phyloP scores from a whole-genome alignment of 179 eudicot species.

The Beta corolliflora region DNA sequence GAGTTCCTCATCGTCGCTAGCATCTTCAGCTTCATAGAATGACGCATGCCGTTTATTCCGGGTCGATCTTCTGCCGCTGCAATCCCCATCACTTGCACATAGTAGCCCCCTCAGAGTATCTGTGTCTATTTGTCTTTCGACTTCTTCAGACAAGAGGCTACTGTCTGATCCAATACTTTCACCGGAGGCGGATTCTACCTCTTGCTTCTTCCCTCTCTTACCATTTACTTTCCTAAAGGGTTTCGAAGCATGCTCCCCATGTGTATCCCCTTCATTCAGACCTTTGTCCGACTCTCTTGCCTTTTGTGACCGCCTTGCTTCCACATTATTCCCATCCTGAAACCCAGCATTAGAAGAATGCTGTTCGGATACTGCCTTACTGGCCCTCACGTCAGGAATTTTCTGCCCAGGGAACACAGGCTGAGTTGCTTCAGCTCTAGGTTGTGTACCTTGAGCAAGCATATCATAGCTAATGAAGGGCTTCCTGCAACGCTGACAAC shows the following conservation, averaged over 20 bases:
- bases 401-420: conserved; percentile 27
- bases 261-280: conserved; percentile 16
- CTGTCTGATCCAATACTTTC: conserved; percentile 56
- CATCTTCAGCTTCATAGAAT: conserved; percentile 38
- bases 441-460: conserved; percentile 21
- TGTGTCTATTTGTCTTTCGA: conserved; percentile 22
- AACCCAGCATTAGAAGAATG: conserved; percentile 25
- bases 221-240: conserved; percentile 31
- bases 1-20: conserved; percentile 39
- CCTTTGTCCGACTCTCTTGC: conserved; percentile 23
- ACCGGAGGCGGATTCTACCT: conserved; percentile 40
- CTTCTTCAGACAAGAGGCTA: conserved; percentile 38
- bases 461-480: conserved; percentile 49
- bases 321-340: conserved; percentile 25
- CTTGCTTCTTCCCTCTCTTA: conserved; percentile 40
- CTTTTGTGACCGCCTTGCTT: conserved; percentile 26
- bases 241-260: conserved; percentile 22
- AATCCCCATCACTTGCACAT: conserved; percentile 32
- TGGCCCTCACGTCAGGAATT: conserved; percentile 21
- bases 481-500: conserved; percentile 55
- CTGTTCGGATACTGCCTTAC: conserved; percentile 14
- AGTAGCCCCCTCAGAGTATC: conserved; percentile 30
- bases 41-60: conserved; percentile 49
- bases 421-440: conserved; percentile 28
- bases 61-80: conserved; percentile 42